These are phyloP conservation scores for Phaeodactylum tricornutum DNA, from an alignment of 108 stramenopile genomes.

Conservation along the genomic window DNA sequence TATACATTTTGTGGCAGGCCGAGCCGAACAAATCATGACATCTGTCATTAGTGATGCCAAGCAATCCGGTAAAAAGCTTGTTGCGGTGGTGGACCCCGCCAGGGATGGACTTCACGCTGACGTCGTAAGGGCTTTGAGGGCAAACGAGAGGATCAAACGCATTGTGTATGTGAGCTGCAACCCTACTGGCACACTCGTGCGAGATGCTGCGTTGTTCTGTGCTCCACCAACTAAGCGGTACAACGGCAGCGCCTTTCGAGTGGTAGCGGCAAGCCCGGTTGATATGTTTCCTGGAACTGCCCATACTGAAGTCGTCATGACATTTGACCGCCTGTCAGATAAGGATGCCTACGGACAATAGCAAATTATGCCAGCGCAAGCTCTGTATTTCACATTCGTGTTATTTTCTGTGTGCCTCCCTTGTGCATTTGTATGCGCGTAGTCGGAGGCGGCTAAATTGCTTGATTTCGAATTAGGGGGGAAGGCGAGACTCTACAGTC, in stretches of 20 bases:
- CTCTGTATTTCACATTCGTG: too few species aligned
- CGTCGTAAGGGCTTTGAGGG: conserved; percentile 66
- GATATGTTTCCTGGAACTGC: conserved; percentile 93
- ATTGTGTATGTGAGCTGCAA: conserved; percentile 94
- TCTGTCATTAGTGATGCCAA: conserved; percentile 32
- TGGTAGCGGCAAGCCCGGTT: conserved; percentile 73
- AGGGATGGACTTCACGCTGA: conserved; percentile 79
- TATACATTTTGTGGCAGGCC: conserved; percentile 58
- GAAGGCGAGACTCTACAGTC: not conserved
- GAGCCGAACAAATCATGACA: conserved; percentile 59
- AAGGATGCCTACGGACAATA: too few species aligned
- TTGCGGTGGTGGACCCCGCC: conserved; percentile 91
- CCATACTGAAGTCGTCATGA: conserved; percentile 91
- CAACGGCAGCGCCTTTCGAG: conserved; percentile 63
- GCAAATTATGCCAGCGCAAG: too few species aligned
- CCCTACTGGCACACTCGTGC: conserved; percentile 71
- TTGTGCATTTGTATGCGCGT: too few species aligned
- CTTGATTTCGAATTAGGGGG: too few species aligned
- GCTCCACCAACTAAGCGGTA: conserved; percentile 65
- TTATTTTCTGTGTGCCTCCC: too few species aligned
- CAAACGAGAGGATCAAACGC: conserved; percentile 49
- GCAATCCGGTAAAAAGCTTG: conserved; percentile 16
- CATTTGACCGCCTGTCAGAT: conserved; percentile 77
- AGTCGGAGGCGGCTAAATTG: too few species aligned
- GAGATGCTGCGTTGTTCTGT: conserved; percentile 75